These are phyloP conservation scores for Gymnopilus dilepis DNA, from an alignment of 768 basidiomycete genomes.

Conservation along the genomic window DNA sequence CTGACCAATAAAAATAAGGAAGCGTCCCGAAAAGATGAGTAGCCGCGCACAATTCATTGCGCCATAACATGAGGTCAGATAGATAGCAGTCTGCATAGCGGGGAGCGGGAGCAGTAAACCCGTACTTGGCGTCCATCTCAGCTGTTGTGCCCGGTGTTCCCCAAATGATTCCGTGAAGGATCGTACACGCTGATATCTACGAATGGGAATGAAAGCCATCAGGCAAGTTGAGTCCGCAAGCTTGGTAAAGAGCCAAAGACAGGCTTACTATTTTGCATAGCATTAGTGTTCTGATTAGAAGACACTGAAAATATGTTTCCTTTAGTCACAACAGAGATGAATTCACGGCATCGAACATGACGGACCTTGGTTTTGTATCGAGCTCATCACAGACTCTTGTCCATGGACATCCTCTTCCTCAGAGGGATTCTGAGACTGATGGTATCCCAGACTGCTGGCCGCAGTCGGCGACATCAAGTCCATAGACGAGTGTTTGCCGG, in stretches of 20 bases:
- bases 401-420: conserved; percentile 28
- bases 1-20: conserved; percentile 1
- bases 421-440: conserved; percentile 22
- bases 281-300: conserved; percentile 18
- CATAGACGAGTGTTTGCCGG: conserved; percentile 27
- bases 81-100: background rate
- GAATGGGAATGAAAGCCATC: background rate
- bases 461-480: conserved; percentile 24
- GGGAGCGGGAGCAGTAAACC: background rate
- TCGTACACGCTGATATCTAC: conserved; percentile 25
- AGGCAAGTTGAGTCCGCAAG: background rate
- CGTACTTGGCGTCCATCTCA: background rate
- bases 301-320: conserved; percentile 7
- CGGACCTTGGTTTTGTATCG: conserved; percentile 35
- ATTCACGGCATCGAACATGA: background rate
- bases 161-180: conserved; percentile 22
- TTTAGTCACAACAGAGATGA: background rate
- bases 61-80: background rate
- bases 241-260: background rate
- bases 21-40: background rate
- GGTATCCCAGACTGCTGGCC: conserved; percentile 19
- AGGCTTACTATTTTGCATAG: conserved; percentile 24
- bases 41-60: background rate
- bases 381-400: conserved; percentile 30
- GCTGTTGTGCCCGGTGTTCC: conserved; percentile 14